Evolutionary conservation across 345 rosid genomes (phyloP).

Genomic region (Rhizophora mangle): DNA sequence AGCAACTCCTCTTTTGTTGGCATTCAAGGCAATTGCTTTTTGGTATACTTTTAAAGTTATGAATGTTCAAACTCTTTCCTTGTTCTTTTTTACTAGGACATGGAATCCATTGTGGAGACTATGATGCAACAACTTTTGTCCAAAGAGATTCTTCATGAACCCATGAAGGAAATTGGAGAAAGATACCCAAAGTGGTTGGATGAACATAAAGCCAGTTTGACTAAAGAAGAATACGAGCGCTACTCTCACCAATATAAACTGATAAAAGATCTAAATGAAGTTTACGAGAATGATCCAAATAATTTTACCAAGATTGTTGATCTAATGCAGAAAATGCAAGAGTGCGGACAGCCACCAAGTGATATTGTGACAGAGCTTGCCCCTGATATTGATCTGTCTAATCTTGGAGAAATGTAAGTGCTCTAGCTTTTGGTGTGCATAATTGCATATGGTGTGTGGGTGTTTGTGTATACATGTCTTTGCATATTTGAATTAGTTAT

Average conservation of each 20-base stretch:
- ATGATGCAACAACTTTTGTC: conserved; percentile 99
- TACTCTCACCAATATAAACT: conserved; percentile 69
- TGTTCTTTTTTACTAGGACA: conserved; percentile 45
- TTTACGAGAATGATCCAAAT: conserved; percentile 75
- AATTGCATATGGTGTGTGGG: too few relatives aligned
- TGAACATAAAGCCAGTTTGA: conserved; percentile 61
- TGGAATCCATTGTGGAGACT: conserved; percentile 91
- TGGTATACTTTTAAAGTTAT: not conserved
- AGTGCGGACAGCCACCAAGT: conserved; percentile 95
- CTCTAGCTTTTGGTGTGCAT: conserved; percentile 4
- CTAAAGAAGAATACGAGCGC: conserved; percentile 62
- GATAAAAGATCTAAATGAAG: conserved; percentile 71
- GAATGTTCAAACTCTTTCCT: not conserved
- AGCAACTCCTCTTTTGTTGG: not conserved
- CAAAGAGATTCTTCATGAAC: conserved; percentile 92
- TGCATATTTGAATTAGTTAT: too few relatives aligned
- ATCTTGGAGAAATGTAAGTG: conserved; percentile 80
- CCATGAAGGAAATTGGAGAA: conserved; percentile 92
- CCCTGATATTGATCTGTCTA: conserved; percentile 78
- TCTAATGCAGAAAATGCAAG: conserved; percentile 99
- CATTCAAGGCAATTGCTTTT: not conserved
- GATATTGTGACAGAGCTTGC: conserved; percentile 89
- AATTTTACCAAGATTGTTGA: conserved; percentile 76
- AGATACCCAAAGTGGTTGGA: conserved; percentile 91
- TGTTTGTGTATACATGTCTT: too few relatives aligned